Conservation (phyloP, 768 basidiomycete genomes). For the Tricholoma sp. region DNA sequence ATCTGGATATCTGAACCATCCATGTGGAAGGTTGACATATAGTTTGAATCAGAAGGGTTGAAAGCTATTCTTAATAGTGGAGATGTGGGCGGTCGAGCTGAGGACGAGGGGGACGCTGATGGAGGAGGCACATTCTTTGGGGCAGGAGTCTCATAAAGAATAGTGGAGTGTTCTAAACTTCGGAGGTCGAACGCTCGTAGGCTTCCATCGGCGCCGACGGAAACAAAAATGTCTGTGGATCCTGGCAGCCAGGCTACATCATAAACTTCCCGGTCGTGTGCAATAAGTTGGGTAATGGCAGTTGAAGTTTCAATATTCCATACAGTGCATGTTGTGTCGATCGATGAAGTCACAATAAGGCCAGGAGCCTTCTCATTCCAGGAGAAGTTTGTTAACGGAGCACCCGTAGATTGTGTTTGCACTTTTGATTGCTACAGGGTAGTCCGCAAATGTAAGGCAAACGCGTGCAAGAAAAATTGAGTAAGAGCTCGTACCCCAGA, state of each 20-base stretch:
- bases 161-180: conserved; percentile 95
- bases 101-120: conserved; percentile 49
- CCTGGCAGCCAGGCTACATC: conserved; percentile 98
- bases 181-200: conserved; percentile 95
- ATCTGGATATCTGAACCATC: conserved; percentile 88
- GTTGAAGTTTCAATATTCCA: conserved; percentile 96
- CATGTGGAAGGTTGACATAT: conserved; percentile 96
- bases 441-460: not conserved
- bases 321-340: conserved; percentile 97
- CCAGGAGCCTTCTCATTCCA: conserved; percentile 94
- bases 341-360: conserved; percentile 93
- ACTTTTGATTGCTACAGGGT: conserved; percentile 76
- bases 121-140: conserved; percentile 67
- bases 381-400: conserved; percentile 94
- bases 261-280: conserved; percentile 94
- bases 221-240: conserved; percentile 95
- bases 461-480: not conserved
- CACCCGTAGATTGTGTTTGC: conserved; percentile 75
- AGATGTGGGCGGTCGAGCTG: conserved; percentile 69
- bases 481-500: conserved; percentile 61
- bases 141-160: conserved; percentile 89
- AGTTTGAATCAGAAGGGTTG: conserved; percentile 88
- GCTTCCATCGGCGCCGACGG: conserved; percentile 96
- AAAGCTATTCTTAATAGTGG: conserved; percentile 85
- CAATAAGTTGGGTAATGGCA: conserved; percentile 95